Percentiles rank a stretch among this genome's conserved stretches.
phyloP scores from a whole-genome alignment of 768 basidiomycete genomes.

The Russula virescens region DNA sequence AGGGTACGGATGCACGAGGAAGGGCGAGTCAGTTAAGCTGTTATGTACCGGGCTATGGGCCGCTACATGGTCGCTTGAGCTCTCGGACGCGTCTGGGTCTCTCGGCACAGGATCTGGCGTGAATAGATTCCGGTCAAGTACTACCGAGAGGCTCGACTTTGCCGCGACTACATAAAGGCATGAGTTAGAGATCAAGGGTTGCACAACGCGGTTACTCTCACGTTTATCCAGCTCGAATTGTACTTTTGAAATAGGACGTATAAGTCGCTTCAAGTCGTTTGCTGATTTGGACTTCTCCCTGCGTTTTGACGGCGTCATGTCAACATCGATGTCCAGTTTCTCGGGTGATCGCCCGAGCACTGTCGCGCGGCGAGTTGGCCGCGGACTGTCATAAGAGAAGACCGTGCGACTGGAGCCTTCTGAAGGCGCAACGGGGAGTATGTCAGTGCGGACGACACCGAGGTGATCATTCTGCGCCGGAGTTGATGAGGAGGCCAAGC shows the following conservation, averaged over 20 bases:
- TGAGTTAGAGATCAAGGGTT: neutral
- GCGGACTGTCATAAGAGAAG: constrained; percentile 31
- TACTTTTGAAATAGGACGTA: constrained; percentile 58
- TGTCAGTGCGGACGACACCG: constrained; percentile 14
- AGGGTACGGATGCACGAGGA: constrained; percentile 62
- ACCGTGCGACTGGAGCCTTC: constrained; percentile 24
- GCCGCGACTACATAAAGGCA: constrained; percentile 20
- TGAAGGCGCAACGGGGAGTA: constrained; percentile 27
- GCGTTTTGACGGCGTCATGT: constrained; percentile 53
- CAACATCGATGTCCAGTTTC: constrained; percentile 35
- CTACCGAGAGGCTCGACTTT: constrained; percentile 24
- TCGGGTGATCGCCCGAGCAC: constrained; percentile 61
- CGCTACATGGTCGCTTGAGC: constrained; percentile 18
- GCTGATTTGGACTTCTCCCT: constrained; percentile 64
- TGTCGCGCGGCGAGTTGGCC: constrained; percentile 48
- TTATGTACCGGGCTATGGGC: constrained; percentile 34
- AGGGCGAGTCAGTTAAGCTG: constrained; percentile 55
- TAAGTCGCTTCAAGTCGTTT: constrained; percentile 58
- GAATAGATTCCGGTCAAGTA: constrained; percentile 61
- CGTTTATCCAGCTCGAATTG: constrained; percentile 61
- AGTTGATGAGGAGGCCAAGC: constrained; percentile 25
- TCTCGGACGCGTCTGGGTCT: constrained; percentile 37
- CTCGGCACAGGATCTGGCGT: constrained; percentile 44
- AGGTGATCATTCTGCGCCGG: neutral
- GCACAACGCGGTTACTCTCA: constrained; percentile 32